Conservation (phyloP, 2,329 filamentous ascomycete genomes). For the Aspergillus hiratsukae region DNA sequence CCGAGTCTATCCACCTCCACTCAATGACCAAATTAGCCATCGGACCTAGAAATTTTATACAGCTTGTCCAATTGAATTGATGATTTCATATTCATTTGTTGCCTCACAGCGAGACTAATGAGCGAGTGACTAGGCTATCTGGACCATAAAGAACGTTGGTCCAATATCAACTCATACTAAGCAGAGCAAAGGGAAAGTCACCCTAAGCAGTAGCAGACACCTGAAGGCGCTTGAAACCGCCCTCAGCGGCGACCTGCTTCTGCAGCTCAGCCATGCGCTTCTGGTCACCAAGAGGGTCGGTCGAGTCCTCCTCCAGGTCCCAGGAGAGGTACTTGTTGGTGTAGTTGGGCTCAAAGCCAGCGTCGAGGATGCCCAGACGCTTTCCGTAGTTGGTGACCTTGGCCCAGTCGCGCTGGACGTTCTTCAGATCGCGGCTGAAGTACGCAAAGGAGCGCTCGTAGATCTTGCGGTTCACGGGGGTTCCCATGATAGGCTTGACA, state of each 20-base stretch:
- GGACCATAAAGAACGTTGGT: background rate
- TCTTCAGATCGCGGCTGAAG: slow-evolving; percentile 70
- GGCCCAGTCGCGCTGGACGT: slow-evolving; percentile 68
- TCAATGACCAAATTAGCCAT: background rate
- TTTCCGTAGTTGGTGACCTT: slow-evolving; percentile 77
- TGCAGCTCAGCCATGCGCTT: slow-evolving; percentile 68
- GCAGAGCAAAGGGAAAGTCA: background rate
- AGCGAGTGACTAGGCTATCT: background rate
- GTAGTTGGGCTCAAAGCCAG: slow-evolving; percentile 65
- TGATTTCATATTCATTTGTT: background rate
- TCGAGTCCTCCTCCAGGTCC: slow-evolving; percentile 60
- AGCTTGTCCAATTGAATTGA: background rate
- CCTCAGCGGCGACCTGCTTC: slow-evolving; percentile 59
- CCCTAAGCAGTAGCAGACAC: slow-evolving; percentile 24
- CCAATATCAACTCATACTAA: background rate
- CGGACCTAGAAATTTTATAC: background rate
- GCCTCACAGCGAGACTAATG: background rate
- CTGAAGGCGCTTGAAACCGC: slow-evolving; percentile 51
- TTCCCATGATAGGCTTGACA: slow-evolving; percentile 67
- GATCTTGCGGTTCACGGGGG: slow-evolving; percentile 68
- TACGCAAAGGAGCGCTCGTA: slow-evolving; percentile 75
- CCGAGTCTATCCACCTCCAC: background rate
- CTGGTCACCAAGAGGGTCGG: slow-evolving; percentile 67
- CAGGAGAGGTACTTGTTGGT: slow-evolving; percentile 68
- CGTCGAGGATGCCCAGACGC: slow-evolving; percentile 63